Evolutionary conservation across 1,284 basidiomycete species (phyloP), one percentile per base, ranked within the genome.

Genomic region (Austropuccinia psidii): DNA sequence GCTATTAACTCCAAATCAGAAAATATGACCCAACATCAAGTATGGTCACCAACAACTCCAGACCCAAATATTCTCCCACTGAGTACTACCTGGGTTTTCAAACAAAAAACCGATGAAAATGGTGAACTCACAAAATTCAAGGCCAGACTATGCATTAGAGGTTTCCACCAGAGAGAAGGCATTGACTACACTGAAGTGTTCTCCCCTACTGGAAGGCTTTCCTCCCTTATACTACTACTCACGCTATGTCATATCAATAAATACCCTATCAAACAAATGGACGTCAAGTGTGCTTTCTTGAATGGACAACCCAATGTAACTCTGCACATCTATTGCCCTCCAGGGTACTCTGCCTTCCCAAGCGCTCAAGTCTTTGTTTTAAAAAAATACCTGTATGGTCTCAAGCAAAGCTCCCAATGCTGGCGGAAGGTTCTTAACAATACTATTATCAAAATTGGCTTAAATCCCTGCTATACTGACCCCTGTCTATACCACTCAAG

Each of bases 101-200:
- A 75, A 1, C 77, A 76, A 65, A 85, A 85, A 66, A 75, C 75
- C 19, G 79, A 84, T 33, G 77, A 77, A 4, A 37, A 79, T 7
- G 81, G 83, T 0, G 65, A 79, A 0, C 67, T 83, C 1, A 43
- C 76, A 11, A 74, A 76, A 19, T 78, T 78, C 73, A 85, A 85
- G 64, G 83, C 82, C 0, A 67, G 79, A 0, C 78, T 84, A 0
- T 81, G 84, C 0, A 83, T 82, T 0, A 78, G 81, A 54, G 84
- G 84, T 1, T 85, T 83, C 78, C 77, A 77, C 0, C 85, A 86
- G 75, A 73, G 78, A 0, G 77, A 78, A 3, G 81, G 83, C 0
- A 54, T 83, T 0, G 81, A 85, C 74, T 85, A 82, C 75, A 79
- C 80, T 27, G 78, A 84, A 39, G 84, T 81, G 0, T 84, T 79